These are phyloP conservation scores for Suillus brevipes DNA, from an alignment of 768 basidiomycete species.

Conservation along the genomic window DNA sequence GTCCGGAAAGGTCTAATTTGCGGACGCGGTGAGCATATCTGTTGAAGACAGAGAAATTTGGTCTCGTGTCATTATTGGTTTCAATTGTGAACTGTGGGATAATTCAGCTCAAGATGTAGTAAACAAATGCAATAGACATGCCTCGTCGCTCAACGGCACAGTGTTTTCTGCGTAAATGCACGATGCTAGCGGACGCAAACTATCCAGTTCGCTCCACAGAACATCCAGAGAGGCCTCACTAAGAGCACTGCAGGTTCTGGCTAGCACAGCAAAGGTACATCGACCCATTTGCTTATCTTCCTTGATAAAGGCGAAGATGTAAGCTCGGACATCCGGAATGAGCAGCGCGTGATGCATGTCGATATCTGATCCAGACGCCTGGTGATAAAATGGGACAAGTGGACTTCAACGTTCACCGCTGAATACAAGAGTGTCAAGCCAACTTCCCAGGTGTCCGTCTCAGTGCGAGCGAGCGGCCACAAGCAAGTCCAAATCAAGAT, in stretches of 20 bases:
- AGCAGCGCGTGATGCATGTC: not conserved
- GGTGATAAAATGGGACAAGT: not conserved
- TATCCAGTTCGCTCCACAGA: constrained; percentile 4
- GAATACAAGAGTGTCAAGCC: not conserved
- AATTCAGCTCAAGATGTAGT: not conserved
- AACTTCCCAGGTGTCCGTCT: not conserved
- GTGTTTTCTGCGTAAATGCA: not conserved
- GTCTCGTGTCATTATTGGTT: not conserved
- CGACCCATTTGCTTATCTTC: not conserved
- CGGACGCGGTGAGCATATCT: constrained; percentile 5
- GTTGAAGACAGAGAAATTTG: not conserved
- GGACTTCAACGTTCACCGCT: not conserved
- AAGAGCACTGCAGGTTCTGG: not conserved
- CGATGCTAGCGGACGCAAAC: constrained; percentile 2
- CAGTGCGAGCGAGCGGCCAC: not conserved
- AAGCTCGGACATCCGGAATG: not conserved
- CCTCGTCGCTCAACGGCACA: not conserved
- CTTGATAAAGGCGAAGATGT: not conserved
- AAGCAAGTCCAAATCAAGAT: no score
- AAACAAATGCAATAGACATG: not conserved
- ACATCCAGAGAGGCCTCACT: not conserved
- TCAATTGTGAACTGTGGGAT: not conserved
- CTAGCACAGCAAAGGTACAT: not conserved
- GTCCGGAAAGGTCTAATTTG: constrained; percentile 1
- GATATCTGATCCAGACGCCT: not conserved